Percentiles rank a stretch among this genome's conserved stretches.
Conservation (phyloP, 495 filamentous ascomycete species). For the Xylaria grammica region DNA sequence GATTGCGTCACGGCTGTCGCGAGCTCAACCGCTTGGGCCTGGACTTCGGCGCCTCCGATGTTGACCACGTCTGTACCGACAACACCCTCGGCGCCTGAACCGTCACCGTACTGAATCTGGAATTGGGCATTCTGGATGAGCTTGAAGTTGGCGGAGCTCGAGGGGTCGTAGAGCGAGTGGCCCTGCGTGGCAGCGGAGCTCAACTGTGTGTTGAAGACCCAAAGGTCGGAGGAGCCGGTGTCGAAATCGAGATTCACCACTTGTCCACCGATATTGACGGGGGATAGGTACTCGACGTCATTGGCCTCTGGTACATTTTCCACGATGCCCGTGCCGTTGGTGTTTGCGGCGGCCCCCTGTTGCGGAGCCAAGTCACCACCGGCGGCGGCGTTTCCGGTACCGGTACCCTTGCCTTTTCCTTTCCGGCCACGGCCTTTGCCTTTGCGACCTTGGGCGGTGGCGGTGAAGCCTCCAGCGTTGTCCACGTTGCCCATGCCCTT, state of each 20-base stretch:
- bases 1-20: constrained; percentile 65
- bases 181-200: constrained; percentile 46
- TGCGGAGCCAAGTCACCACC: constrained; percentile 24
- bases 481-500: constrained; percentile 24
- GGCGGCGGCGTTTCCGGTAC: constrained; percentile 19
- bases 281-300: constrained; percentile 73
- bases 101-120: constrained; percentile 77
- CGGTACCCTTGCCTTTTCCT: constrained; percentile 24
- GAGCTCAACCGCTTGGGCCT: constrained; percentile 72
- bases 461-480: neutral
- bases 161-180: constrained; percentile 68
- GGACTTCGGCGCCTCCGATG: constrained; percentile 73
- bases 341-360: constrained; percentile 22
- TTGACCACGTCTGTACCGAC: constrained; percentile 76
- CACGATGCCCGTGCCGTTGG: constrained; percentile 59
- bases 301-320: constrained; percentile 63
- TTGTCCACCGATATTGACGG: constrained; percentile 75
- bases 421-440: constrained; percentile 20
- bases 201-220: constrained; percentile 77
- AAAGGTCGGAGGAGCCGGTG: constrained; percentile 83
- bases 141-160: constrained; percentile 60
- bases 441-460: constrained; percentile 3
- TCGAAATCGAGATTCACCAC: constrained; percentile 79
- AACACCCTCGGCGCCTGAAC: constrained; percentile 65
- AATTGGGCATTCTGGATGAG: constrained; percentile 55